phyloP scores from a whole-genome alignment of 495 filamentous ascomycete species.

The Collariella sp. region DNA sequence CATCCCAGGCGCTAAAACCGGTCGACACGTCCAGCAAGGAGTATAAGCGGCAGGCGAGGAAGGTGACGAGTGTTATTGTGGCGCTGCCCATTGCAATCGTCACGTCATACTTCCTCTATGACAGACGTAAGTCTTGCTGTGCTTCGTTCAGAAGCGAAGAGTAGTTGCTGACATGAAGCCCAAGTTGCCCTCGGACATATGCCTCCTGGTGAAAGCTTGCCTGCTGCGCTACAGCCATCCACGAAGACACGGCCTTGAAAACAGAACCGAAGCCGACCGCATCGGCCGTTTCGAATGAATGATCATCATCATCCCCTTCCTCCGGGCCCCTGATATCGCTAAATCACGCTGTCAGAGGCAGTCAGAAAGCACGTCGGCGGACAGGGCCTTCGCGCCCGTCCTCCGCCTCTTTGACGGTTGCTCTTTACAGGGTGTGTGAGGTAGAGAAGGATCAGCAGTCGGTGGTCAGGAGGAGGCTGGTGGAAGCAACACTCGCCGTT shows the following conservation, averaged over 20 bases:
- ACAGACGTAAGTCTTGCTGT: constrained; percentile 27
- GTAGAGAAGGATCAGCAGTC: too few relatives aligned
- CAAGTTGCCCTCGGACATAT: constrained; percentile 20
- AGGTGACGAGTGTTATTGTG: constrained; percentile 33
- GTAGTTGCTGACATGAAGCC: constrained; percentile 3
- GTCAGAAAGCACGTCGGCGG: too few relatives aligned
- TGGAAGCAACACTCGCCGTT: constrained; percentile 1
- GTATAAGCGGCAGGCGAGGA: constrained; percentile 34
- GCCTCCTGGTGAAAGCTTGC: not conserved
- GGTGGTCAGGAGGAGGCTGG: not conserved
- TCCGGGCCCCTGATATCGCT: too few relatives aligned
- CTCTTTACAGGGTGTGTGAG: too few relatives aligned
- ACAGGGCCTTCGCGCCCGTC: too few relatives aligned
- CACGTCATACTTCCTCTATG: constrained; percentile 37
- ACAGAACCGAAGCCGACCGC: too few relatives aligned
- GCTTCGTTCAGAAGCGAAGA: not conserved
- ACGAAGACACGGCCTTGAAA: too few relatives aligned
- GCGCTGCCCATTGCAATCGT: constrained; percentile 39
- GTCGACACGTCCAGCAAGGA: constrained; percentile 30
- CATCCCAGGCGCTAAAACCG: constrained; percentile 3
- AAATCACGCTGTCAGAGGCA: too few relatives aligned
- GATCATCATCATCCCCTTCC: too few relatives aligned
- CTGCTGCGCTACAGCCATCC: not conserved
- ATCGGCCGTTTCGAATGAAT: too few relatives aligned
- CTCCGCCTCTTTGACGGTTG: too few relatives aligned